Base-by-base conservation (phyloP, 2,329 filamentous ascomycete genomes). In the Aspergillus latus region DNA sequence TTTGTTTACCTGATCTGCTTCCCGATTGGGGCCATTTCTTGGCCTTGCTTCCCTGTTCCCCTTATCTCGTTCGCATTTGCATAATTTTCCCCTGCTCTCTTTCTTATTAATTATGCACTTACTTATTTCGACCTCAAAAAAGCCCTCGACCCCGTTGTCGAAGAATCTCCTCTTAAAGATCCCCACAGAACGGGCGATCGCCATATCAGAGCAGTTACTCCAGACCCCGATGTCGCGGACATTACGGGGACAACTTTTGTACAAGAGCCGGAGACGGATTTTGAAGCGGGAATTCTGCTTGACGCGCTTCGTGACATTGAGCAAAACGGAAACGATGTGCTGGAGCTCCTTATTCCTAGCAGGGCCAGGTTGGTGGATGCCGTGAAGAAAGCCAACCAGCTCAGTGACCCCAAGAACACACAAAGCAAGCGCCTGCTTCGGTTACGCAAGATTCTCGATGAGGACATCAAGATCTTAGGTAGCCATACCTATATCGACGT, bases 231-330 rank as follows among this genome's bases (percentile, higher is more conserved):
- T 45, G 60, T 62, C 36, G 61, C 54, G 51, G 69, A 72, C 51
- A 67, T 74, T 42, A 72, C 72, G 13, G 72, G 72, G 2, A 72
- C 69, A 6, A 75, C 72, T 1, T 62, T 72, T 32, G 54, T 67
- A 16, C 60, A 62, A n/a, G 72, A 72, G 8, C 65, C 67, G 0
- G 66, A 70, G 4, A 56, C 59, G 5, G 65, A 68, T 4, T 54
- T 74, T 6, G 71, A 78, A 6, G 6, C 15, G 10, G 39, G 21
- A 6, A 64, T 71, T 40, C 71, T 78, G 63, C 60, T 74, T 3
- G 74, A 78, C 48, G 64, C 65, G 9, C 67, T 79, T 5, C 72
- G 71, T 16, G 70, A 74, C 28, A 65, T 79, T 4, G 69, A 73
- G 21, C 56, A 65, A 39, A 62, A 66, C 3, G 67, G 76, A 6